Evolutionary conservation across 2,329 filamentous ascomycete species (phyloP).

Genomic region (Davidsoniella australis): DNA sequence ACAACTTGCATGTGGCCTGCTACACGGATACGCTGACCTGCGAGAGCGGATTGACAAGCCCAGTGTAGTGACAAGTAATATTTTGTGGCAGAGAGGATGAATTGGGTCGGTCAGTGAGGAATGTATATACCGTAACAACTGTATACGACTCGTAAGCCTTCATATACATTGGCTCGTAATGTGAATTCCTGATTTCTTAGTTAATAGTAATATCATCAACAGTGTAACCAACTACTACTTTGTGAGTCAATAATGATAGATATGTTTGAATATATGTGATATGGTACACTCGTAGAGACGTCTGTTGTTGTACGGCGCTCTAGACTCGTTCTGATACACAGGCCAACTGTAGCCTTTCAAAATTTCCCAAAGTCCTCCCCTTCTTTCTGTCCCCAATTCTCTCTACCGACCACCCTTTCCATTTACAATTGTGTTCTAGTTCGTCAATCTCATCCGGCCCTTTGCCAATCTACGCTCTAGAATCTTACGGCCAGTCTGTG

Average conservation of each 20-base stretch:
- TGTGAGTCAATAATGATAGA: no score
- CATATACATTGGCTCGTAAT: background rate
- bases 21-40: slow-evolving; percentile 18
- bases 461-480: slow-evolving; percentile 34
- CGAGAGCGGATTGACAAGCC: slow-evolving; percentile 12
- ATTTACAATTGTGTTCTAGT: background rate
- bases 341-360: background rate
- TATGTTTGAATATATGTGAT: no score
- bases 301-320: no score
- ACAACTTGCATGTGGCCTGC: slow-evolving; percentile 20
- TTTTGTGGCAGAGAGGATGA: no score
- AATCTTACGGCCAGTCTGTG: slow-evolving; percentile 34
- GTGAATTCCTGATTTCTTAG: no score
- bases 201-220: no score
- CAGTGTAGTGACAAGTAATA: background rate
- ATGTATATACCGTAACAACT: no score
- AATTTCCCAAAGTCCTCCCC: background rate
- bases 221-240: no score
- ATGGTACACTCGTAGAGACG: slow-evolving; percentile 8
- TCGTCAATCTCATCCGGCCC: slow-evolving; percentile 23
- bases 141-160: no score
- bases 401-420: background rate
- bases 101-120: no score
- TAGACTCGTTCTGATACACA: no score
- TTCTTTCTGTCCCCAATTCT: background rate